phyloP scores from a whole-genome alignment of 768 basidiomycete genomes.

The Hericium erinaceus region DNA sequence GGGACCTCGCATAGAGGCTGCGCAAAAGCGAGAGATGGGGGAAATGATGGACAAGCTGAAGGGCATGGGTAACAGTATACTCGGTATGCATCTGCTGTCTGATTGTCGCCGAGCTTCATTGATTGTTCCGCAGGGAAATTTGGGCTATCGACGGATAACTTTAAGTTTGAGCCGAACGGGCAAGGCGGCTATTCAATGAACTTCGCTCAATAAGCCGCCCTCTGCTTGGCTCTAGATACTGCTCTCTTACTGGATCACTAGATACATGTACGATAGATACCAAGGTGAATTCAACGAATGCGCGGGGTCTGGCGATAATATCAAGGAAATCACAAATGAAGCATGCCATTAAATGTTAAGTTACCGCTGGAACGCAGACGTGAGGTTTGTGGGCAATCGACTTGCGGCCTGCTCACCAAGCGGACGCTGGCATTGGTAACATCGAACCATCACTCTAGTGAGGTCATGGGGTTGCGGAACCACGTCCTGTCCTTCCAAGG shows the following conservation, averaged over 20 bases:
- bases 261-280: no score
- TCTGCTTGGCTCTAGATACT: not conserved
- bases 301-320: no score
- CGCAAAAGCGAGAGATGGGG: conserved; percentile 77
- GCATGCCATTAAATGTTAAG: no score
- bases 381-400: no score
- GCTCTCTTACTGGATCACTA: not conserved
- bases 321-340: no score
- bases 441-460: conserved; percentile 13
- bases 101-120: not conserved
- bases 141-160: conserved; percentile 92
- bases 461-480: conserved; percentile 24
- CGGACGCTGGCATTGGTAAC: not conserved
- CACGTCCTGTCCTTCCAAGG: conserved; percentile 16
- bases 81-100: conserved; percentile 40
- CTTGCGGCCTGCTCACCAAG: no score
- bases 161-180: conserved; percentile 90
- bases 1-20: conserved; percentile 60
- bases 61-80: conserved; percentile 79
- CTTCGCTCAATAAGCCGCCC: conserved; percentile 43
- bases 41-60: conserved; percentile 95
- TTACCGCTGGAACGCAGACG: no score
- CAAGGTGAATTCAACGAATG: no score
- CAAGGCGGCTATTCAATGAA: conserved; percentile 96
- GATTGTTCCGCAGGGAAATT: conserved; percentile 58